phyloP scores from a whole-genome alignment of 179 eudicot genomes.

The Silene noctiflora region DNA sequence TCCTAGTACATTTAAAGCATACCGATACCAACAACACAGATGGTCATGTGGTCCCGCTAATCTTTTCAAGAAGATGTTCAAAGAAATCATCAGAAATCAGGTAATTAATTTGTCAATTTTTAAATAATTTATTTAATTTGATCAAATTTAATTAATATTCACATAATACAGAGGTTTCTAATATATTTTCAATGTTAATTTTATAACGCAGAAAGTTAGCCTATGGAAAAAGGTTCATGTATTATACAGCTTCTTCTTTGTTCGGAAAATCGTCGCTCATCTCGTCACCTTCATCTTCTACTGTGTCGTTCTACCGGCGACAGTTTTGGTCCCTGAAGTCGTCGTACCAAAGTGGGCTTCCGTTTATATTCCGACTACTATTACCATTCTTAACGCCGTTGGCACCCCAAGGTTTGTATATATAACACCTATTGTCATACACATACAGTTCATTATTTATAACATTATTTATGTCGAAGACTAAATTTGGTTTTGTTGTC shows the following conservation, averaged over 20 bases:
- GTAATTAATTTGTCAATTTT: constrained; percentile 18
- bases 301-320: constrained; percentile 65
- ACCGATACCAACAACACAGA: constrained; percentile 63
- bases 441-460: too few relatives aligned
- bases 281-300: constrained; percentile 74
- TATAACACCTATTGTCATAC: too few relatives aligned
- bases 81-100: constrained; percentile 53
- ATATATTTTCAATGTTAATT: neutral
- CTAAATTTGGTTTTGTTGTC: neutral
- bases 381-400: constrained; percentile 71
- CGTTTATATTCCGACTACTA: constrained; percentile 60
- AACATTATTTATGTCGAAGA: neutral
- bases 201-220: constrained; percentile 57
- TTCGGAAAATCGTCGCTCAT: constrained; percentile 73
- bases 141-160: too few relatives aligned
- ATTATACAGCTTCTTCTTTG: constrained; percentile 82
- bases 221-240: constrained; percentile 75
- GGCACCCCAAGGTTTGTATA: constrained; percentile 72
- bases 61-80: constrained; percentile 53
- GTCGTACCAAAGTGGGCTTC: constrained; percentile 79
- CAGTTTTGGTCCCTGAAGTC: constrained; percentile 70
- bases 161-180: neutral
- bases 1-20: constrained; percentile 71
- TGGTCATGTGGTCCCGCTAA: constrained; percentile 85
- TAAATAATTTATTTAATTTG: too few relatives aligned